Evolutionary conservation across 164 flowering plant genomes (phyloP).

Genomic region (Aristolochia fimbriata): DNA sequence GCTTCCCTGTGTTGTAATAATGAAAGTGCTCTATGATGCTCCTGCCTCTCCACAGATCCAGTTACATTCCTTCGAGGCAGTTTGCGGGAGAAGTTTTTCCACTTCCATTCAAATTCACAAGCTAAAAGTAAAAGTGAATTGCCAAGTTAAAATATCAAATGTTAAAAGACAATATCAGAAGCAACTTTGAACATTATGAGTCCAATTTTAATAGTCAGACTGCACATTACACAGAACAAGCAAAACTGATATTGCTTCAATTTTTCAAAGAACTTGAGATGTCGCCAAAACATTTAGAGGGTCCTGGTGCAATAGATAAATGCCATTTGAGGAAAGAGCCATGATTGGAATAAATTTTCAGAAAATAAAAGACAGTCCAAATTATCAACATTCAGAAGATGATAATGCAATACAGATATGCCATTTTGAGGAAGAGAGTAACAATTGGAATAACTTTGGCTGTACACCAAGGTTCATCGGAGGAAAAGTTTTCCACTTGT

Average conservation of each 20-base stretch:
- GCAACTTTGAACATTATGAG: background rate
- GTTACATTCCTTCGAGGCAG: background rate
- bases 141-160: background rate
- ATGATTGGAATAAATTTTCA: too few relatives aligned
- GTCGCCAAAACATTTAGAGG: background rate
- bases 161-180: too few relatives aligned
- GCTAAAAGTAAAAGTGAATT: background rate
- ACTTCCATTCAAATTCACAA: slow-evolving; percentile 7
- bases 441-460: too few relatives aligned
- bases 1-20: slow-evolving; percentile 4
- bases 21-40: background rate
- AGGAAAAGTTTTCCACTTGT: too few relatives aligned
- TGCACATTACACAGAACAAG: too few relatives aligned
- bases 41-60: background rate
- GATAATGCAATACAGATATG: too few relatives aligned
- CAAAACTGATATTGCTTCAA: background rate
- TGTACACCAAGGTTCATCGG: too few relatives aligned
- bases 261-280: too few relatives aligned
- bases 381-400: too few relatives aligned
- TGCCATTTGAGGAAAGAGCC: background rate
- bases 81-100: slow-evolving; percentile 6
- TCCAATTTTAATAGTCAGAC: too few relatives aligned
- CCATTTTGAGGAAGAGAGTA: too few relatives aligned
- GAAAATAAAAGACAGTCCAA: too few relatives aligned
- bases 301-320: background rate